These are phyloP conservation scores for Nepenthes gracilis DNA, from an alignment of 148 eudicot genomes.

Conservation along the genomic window DNA sequence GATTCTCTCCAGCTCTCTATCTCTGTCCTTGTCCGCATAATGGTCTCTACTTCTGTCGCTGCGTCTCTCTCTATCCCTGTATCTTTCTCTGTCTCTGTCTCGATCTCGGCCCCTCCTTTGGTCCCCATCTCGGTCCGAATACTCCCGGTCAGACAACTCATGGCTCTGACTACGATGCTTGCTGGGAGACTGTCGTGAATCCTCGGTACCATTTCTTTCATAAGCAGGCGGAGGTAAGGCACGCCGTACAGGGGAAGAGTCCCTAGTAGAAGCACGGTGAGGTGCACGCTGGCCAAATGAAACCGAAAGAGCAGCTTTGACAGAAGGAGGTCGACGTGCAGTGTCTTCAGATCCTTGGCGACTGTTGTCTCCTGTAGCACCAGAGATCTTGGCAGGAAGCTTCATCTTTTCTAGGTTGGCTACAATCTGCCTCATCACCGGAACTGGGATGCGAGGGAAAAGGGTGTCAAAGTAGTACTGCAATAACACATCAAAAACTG, in stretches of 20 bases:
- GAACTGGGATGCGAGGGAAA: conserved; percentile 86
- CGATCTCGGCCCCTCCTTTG: conserved; percentile 15
- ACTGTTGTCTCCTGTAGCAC: conserved; percentile 70
- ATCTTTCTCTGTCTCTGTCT: conserved; percentile 23
- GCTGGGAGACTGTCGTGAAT: conserved; percentile 53
- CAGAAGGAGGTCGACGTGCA: conserved; percentile 96
- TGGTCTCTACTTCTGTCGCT: conserved; percentile 17
- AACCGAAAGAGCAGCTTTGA: conserved; percentile 92
- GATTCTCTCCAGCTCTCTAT: conserved; percentile 21
- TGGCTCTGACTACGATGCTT: conserved; percentile 74
- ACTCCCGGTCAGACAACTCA: conserved; percentile 63
- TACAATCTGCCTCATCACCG: conserved; percentile 53
- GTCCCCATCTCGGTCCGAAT: conserved; percentile 25
- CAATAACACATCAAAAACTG: conserved; percentile 11
- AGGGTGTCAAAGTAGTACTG: conserved; percentile 97
- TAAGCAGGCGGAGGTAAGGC: conserved; percentile 40
- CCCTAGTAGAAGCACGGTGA: conserved; percentile 89
- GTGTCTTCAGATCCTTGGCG: conserved; percentile 87
- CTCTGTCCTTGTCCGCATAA: conserved; percentile 16
- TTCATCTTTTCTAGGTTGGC: conserved; percentile 76
- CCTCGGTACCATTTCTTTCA: conserved; percentile 39
- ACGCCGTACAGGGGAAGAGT: conserved; percentile 91
- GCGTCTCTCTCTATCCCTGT: conserved; percentile 28
- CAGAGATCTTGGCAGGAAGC: conserved; percentile 65
- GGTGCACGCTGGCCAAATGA: conserved; percentile 98